These are phyloP conservation scores for Pontederia paniculata DNA, from an alignment of 176 grass and related monocot species.

Conservation along the genomic window DNA sequence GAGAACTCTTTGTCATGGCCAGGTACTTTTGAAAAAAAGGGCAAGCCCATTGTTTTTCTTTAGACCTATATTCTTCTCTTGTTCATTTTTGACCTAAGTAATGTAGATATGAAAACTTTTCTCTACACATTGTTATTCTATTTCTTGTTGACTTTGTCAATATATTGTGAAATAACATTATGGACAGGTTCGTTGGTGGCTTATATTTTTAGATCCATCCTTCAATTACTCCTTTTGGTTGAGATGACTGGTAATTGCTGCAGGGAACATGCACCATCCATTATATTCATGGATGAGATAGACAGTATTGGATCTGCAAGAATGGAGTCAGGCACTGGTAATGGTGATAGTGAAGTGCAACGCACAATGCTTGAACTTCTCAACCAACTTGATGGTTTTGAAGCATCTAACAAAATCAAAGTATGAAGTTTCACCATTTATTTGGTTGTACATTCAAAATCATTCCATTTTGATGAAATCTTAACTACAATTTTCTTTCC, in stretches of 20 bases:
- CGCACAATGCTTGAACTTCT: slow-evolving; percentile 99
- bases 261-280: slow-evolving; percentile 97
- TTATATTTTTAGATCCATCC: too few relatives aligned
- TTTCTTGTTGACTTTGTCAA: too few relatives aligned
- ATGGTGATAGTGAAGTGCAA: slow-evolving; percentile 94
- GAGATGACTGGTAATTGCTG: background rate
- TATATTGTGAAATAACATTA: too few relatives aligned
- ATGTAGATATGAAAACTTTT: too few relatives aligned
- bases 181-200: too few relatives aligned
- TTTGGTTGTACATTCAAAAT: background rate
- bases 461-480: background rate
- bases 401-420: slow-evolving; percentile 99
- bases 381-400: slow-evolving; percentile 99
- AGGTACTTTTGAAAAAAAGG: slow-evolving; percentile 35
- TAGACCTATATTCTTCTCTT: background rate
- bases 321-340: slow-evolving; percentile 94
- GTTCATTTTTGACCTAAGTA: too few relatives aligned
- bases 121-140: too few relatives aligned
- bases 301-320: slow-evolving; percentile 94
- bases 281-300: slow-evolving; percentile 99
- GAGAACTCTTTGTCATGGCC: slow-evolving; percentile 98
- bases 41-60: background rate
- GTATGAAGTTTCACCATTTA: slow-evolving; percentile 9
- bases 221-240: background rate
- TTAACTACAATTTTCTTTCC: too few relatives aligned